Conservation (phyloP, 768 basidiomycete genomes). For the Psilocybe sp. region DNA sequence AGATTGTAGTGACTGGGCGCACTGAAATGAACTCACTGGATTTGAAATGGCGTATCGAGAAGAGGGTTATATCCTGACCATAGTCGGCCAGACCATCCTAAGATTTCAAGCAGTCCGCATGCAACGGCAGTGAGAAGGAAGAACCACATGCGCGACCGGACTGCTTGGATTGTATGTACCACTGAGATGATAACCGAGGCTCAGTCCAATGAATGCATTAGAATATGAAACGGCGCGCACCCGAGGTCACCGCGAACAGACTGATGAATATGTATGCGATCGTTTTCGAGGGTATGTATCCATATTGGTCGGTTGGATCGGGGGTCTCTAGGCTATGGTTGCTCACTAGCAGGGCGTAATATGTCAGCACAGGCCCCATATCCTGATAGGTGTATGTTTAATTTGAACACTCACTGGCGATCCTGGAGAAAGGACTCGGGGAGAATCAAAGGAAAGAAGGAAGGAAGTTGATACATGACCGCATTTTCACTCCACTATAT, state of each 20-base stretch:
- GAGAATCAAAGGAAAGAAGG: too few relatives aligned
- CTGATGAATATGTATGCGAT: background rate
- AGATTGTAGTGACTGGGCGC: too few relatives aligned
- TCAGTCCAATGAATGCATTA: background rate
- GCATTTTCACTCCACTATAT: too few relatives aligned
- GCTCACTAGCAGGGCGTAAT: background rate
- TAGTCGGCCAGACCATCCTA: constrained; percentile 20
- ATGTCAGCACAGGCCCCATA: background rate
- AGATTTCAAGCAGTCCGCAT: constrained; percentile 17
- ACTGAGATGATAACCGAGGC: background rate
- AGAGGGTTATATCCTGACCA: constrained; percentile 15
- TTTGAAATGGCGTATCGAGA: constrained; percentile 11
- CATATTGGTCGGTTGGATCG: background rate
- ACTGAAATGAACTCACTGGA: too few relatives aligned
- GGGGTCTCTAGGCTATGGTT: background rate
- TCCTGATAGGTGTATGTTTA: too few relatives aligned
- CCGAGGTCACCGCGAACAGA: background rate
- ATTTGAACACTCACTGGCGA: too few relatives aligned
- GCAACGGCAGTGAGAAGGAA: constrained; percentile 13
- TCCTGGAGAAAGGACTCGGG: too few relatives aligned
- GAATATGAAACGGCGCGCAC: background rate
- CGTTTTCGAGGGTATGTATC: constrained; percentile 2
- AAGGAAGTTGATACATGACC: too few relatives aligned
- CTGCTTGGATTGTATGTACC: background rate
- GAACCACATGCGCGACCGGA: constrained; percentile 6